Evolutionary conservation across 352 stramenopile species (phyloP), one percentile per base, ranked within the genome.

Genomic region (Elongisporangium undulatum): DNA sequence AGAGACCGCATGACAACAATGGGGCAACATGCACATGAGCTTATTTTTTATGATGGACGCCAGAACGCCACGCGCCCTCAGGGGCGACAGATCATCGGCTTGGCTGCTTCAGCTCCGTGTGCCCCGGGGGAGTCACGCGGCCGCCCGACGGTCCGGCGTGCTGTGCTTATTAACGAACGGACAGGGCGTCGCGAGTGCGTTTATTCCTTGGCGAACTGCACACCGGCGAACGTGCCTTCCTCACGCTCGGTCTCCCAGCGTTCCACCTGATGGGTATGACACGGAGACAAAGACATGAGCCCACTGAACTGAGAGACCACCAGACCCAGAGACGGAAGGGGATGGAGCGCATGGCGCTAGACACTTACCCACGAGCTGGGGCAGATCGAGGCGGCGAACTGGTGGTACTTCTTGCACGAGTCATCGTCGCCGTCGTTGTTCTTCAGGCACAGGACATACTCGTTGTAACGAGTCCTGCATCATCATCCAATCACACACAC

Each of bases 401-500:
- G 77, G 68, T 75, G 82, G 69, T 85, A 81, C 71, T 82, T 85
- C 72, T 93, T 85, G 79, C 87, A 95, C 55, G 89, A 79, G 63
- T 98, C 92, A 63, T 98, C 94, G 65, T 98, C 95, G 49, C 85
- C 87, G 59, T 95, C 87, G 61, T 95, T 98, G 68, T 94, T 93
- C 82, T 99, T 98, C 54, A 98, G 64, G 80, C 96, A 99, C 51
- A 99, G 71, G 34, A 98, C 85, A 80, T 92, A 99, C 81, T 99
- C 95, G 72, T 99, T 99, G 92, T 98, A 99, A 52, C 87, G 82
- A 60, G 87, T 96, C 89, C 85, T 92, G 55, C 15, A 49, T 12
- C 16, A 24, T 10, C 5, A 57, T 1, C 9, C 54, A 23, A 55
- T 17, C 3, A 52, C 19, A 8, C 16, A 26, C 17, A 39, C 22